These are phyloP conservation scores for Mycosphaerella sp. DNA, from an alignment of 2,329 filamentous ascomycete genomes.

Conservation along the genomic window DNA sequence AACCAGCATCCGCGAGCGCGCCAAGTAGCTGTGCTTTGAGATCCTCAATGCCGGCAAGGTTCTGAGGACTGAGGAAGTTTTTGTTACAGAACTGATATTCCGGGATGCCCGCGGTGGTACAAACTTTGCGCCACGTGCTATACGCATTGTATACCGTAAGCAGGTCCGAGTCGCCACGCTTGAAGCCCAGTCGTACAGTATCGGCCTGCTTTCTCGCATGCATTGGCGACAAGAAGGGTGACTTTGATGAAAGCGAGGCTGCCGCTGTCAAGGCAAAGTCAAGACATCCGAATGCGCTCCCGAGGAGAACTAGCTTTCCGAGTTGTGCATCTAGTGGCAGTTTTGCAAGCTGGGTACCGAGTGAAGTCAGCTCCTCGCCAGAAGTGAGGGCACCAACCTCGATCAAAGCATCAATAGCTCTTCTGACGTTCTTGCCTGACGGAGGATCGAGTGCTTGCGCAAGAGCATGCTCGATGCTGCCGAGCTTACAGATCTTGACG, in stretches of 20 bases:
- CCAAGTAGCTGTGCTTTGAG: conserved; percentile 86
- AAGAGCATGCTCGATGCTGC: conserved; percentile 84
- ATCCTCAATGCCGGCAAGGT: conserved; percentile 86
- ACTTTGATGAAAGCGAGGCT: conserved; percentile 89
- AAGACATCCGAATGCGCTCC: conserved; percentile 80
- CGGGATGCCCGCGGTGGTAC: conserved; percentile 61
- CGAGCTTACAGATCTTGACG: conserved; percentile 95
- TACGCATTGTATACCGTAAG: conserved; percentile 95
- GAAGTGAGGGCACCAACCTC: conserved; percentile 85
- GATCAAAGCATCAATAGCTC: conserved; percentile 85
- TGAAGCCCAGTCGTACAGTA: conserved; percentile 69
- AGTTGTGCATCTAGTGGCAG: conserved; percentile 90
- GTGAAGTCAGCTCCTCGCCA: conserved; percentile 74
- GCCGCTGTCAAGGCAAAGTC: conserved; percentile 90
- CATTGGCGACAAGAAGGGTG: conserved; percentile 82
- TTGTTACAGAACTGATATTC: conserved; percentile 91
- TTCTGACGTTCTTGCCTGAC: conserved; percentile 82
- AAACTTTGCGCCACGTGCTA: conserved; percentile 76
- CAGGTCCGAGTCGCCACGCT: conserved; percentile 81
- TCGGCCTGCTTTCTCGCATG: conserved; percentile 78
- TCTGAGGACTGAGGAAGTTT: conserved; percentile 87
- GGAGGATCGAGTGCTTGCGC: conserved; percentile 84
- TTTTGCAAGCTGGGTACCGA: conserved; percentile 80
- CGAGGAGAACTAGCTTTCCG: conserved; percentile 84
- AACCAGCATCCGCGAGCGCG: conserved; percentile 77